Evolutionary conservation across 768 basidiomycete genomes (phyloP).

Genomic region (Strobilomyces echinocephalus): DNA sequence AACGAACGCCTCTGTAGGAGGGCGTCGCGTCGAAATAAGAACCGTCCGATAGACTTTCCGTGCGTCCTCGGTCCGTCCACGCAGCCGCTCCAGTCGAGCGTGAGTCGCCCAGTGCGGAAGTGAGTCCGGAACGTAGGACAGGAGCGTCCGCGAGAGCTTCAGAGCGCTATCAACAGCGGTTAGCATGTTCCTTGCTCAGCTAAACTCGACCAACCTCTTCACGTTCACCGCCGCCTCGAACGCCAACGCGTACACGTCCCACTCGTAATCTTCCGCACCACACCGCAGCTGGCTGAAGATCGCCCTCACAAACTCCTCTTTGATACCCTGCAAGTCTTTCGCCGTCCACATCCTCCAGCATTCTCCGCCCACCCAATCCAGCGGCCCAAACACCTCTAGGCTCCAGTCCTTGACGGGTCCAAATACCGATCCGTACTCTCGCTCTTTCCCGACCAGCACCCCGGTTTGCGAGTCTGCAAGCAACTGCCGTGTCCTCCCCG

Average conservation of each 20-base stretch:
- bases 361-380: constrained; percentile 42
- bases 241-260: constrained; percentile 62
- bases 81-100: constrained; percentile 64
- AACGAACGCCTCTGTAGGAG: constrained; percentile 32
- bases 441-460: constrained; percentile 60
- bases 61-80: constrained; percentile 62
- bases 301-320: constrained; percentile 47
- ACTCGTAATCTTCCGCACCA: constrained; percentile 47
- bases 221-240: constrained; percentile 59
- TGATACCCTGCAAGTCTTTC: constrained; percentile 48
- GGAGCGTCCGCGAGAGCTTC: constrained; percentile 61
- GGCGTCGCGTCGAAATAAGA: constrained; percentile 43
- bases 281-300: constrained; percentile 56
- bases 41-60: constrained; percentile 74
- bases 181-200: constrained; percentile 3
- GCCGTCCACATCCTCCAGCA: constrained; percentile 41
- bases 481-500: constrained; percentile 28
- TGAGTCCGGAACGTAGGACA: constrained; percentile 55
- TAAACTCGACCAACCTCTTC: constrained; percentile 43
- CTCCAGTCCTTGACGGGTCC: constrained; percentile 69
- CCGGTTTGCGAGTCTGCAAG: constrained; percentile 62
- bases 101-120: constrained; percentile 70
- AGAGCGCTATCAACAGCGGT: constrained; percentile 45
- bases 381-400: constrained; percentile 45
- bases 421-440: constrained; percentile 55